Base-by-base conservation (phyloP, 768 basidiomycete genomes). In the Mycena sanguinolenta region DNA sequence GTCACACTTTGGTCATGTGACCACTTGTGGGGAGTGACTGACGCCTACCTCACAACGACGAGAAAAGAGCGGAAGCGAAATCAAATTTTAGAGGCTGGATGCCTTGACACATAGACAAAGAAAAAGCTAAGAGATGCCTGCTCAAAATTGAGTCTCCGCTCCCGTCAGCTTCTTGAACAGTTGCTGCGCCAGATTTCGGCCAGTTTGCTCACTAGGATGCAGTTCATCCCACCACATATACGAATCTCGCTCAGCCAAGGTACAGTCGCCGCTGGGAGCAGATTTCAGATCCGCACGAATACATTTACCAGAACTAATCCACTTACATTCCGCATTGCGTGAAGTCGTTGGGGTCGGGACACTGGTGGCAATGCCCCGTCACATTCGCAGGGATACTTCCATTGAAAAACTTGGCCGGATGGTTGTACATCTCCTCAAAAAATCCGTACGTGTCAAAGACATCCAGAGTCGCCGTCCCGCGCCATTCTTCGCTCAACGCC, bases 281-380 rank as follows among this genome's bases (percentile, higher is more conserved):
- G 36, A 38, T 39, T 28, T 58, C 64, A 67, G 34, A n/a, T n/a
- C n/a, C n/a, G 14, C 25, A 7, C n/a, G 32, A 38, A 10, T 8
- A n/a, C 13, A 21, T 36, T 10, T 4, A 36, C 7, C 44, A 59
- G n/a, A n/a, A n/a, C n/a, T 14, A 36, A 8, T 7, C 14, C 44
- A 61, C 72, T 64, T 23, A 73, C 68, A 70, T 44, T 36, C 69
- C 72, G 46, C 72, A 70, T 58, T 67, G 62, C 46, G 13, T 53
- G 38, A 44, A 73, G 65, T 70, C 69, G 39, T 67, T 28, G 8
- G 72, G 59, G 53, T 75, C 72, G 10, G 74, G 74, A 64, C 75
- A 76, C 44, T 75, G 74, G 58, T 76, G 75, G 62, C 76, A 77
- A 54, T 74, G 71, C 4, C 75, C 72, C 25, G 74, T 74, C 3